Base-by-base conservation (phyloP, 176 grass and related monocot species). In the Panicum miliaceum region DNA sequence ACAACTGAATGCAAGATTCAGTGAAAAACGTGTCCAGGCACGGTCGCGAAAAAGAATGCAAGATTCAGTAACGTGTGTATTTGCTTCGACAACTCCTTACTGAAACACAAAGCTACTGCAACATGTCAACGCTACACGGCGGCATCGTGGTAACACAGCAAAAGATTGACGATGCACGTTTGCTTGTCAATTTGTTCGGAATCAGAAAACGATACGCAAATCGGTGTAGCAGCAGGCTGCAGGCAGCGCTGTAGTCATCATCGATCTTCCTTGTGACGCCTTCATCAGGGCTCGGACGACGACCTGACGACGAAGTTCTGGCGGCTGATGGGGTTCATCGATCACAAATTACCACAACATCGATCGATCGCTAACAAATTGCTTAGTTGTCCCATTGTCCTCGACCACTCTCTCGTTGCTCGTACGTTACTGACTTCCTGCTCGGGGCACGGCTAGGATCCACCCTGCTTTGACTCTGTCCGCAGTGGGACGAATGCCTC, bases 321-420 rank as follows among this genome's bases (percentile, higher is more conserved):
- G 43, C 87, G 84, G 32, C 91, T 85, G 54, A 93, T 84, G 16
- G 87, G 91, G 81, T 93, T 90, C 84, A 93, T n/a, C n/a, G n/a
- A n/a, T n/a, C n/a, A n/a, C n/a, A n/a, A n/a, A n/a, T n/a, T n/a
- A n/a, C n/a, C n/a, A n/a, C n/a, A n/a, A n/a, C n/a, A n/a, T n/a
- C n/a, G n/a, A n/a, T n/a, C n/a, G n/a, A n/a, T n/a, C n/a, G n/a
- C n/a, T n/a, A n/a, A n/a, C n/a, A n/a, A n/a, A n/a, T n/a, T n/a
- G n/a, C n/a, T n/a, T n/a, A 32, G 29, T 32, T 32, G 29, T 32
- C 2, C 29, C 29, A 32, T 32, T 2, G 29, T 32, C 29, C 29
- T 32, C 29, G 29, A 32, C 29, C 29, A 32, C 29, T 32, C 29
- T 32, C 1, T 32, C 29, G 29, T 32, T 32, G 29, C 29, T 32